phyloP scores from a whole-genome alignment of 2,329 filamentous ascomycete species.

The Xylaria sp. region DNA sequence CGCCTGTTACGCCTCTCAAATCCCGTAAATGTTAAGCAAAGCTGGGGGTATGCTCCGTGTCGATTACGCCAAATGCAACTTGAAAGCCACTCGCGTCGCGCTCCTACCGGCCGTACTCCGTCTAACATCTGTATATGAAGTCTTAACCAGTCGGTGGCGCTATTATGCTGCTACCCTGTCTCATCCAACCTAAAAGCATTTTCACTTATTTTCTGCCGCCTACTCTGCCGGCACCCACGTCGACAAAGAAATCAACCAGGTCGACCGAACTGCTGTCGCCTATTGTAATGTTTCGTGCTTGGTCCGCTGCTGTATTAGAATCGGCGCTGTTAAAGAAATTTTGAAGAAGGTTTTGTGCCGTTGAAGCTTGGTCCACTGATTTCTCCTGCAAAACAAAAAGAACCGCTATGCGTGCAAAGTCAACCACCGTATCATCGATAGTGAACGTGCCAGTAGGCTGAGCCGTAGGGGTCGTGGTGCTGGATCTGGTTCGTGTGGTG shows the following conservation, averaged over 20 bases:
- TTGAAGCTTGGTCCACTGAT: slow-evolving; percentile 59
- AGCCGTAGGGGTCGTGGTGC: slow-evolving; percentile 38
- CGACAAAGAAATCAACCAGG: slow-evolving; percentile 59
- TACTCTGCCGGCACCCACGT: slow-evolving; percentile 46
- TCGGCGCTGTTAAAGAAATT: slow-evolving; percentile 60
- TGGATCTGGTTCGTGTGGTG: slow-evolving; percentile 21
- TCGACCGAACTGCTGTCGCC: slow-evolving; percentile 60
- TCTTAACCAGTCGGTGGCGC: slow-evolving; percentile 15
- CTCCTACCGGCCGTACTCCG: slow-evolving; percentile 19
- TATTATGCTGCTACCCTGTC: slow-evolving; percentile 10
- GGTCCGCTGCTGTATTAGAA: slow-evolving; percentile 45
- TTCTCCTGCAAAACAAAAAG: slow-evolving; percentile 70
- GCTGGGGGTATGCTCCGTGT: slow-evolving; percentile 23
- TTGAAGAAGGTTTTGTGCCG: slow-evolving; percentile 65
- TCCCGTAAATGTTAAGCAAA: slow-evolving; percentile 32
- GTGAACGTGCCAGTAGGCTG: slow-evolving; percentile 54
- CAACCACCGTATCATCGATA: slow-evolving; percentile 65
- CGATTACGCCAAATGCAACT: slow-evolving; percentile 34
- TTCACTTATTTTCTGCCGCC: slow-evolving; percentile 37
- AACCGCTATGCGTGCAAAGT: slow-evolving; percentile 71
- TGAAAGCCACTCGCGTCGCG: slow-evolving; percentile 3
- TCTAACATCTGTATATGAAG: slow-evolving; percentile 22
- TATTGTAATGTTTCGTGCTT: slow-evolving; percentile 56
- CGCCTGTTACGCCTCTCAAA: slow-evolving; percentile 26
- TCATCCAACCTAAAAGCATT: slow-evolving; percentile 13